These are phyloP conservation scores for Alternaria alternata DNA, from an alignment of 2,329 filamentous ascomycete genomes.

Conservation along the genomic window DNA sequence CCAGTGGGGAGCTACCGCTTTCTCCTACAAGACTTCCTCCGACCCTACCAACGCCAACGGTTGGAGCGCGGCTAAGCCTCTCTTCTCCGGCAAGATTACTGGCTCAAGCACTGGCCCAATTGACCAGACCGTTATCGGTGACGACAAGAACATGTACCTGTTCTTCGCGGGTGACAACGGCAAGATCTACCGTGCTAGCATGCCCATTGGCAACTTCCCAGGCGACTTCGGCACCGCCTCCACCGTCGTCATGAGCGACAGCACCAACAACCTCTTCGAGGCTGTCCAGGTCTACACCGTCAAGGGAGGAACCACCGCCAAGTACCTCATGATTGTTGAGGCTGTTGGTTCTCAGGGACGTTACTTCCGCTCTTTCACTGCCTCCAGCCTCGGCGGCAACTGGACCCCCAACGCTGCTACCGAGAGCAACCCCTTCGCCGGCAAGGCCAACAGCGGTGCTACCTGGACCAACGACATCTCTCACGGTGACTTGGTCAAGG, in stretches of 20 bases:
- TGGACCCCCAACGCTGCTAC: conserved; percentile 67
- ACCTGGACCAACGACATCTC: conserved; percentile 73
- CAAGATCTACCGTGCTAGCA: conserved; percentile 69
- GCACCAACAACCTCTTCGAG: conserved; percentile 68
- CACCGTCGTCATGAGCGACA: conserved; percentile 62
- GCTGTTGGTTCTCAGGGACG: conserved; percentile 65
- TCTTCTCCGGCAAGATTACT: conserved; percentile 65
- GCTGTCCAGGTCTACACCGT: conserved; percentile 72
- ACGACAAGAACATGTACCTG: conserved; percentile 68
- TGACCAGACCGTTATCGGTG: conserved; percentile 71
- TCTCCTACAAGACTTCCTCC: conserved; percentile 67
- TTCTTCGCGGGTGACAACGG: conserved; percentile 75
- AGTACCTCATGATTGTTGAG: conserved; percentile 75
- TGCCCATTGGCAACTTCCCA: conserved; percentile 70
- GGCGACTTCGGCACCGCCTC: conserved; percentile 64
- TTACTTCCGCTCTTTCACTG: conserved; percentile 73
- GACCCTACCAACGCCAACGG: conserved; percentile 66
- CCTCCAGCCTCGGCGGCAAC: conserved; percentile 62
- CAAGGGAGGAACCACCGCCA: conserved; percentile 54
- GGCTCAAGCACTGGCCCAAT: conserved; percentile 64
- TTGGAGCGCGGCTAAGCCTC: conserved; percentile 63
- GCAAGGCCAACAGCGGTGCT: conserved; percentile 70
- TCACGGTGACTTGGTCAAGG: conserved; percentile 69
- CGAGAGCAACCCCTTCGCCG: conserved; percentile 70
- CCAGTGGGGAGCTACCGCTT: conserved; percentile 68